A percentile compares a stretch with the other conserved stretches of the same genome.
Evolutionary conservation across 2,329 filamentous ascomycete species (phyloP).

Genomic region (Verruconis gallopava): DNA sequence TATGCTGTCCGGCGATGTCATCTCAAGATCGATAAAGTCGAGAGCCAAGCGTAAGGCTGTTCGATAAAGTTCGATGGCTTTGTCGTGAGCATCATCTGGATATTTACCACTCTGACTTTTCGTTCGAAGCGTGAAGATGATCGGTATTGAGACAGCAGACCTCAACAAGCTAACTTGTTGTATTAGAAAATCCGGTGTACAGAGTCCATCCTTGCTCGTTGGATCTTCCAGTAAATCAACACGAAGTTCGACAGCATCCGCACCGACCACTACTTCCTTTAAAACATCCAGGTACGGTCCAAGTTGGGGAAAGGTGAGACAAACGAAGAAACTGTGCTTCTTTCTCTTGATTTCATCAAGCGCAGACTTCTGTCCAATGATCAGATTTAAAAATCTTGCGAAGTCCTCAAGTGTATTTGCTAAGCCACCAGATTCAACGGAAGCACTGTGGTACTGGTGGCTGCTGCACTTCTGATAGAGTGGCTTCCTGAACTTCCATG

Average conservation of each 20-base stretch:
- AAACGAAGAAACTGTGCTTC: conserved; percentile 78
- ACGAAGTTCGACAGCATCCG: conserved; percentile 87
- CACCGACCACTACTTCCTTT: conserved; percentile 63
- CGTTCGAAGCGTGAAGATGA: conserved; percentile 88
- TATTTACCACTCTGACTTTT: conserved; percentile 77
- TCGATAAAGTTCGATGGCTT: conserved; percentile 61
- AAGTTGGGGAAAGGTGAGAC: conserved; percentile 70
- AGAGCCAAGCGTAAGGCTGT: conserved; percentile 71
- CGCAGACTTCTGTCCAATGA: conserved; percentile 47
- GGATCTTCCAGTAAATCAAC: conserved; percentile 77
- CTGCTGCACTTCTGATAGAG: conserved; percentile 94
- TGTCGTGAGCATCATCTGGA: conserved; percentile 60
- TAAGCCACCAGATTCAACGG: conserved; percentile 35
- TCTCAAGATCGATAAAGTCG: conserved; percentile 88
- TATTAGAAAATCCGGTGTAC: conserved; percentile 61
- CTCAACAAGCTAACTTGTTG: conserved; percentile 72
- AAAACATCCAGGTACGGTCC: conserved; percentile 50
- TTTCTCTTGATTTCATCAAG: conserved; percentile 49
- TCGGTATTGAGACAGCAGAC: conserved; percentile 56
- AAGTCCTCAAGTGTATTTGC: conserved; percentile 54
- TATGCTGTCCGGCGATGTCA: conserved; percentile 68
- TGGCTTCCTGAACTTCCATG: conserved; percentile 77
- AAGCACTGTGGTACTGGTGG: conserved; percentile 79
- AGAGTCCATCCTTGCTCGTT: conserved; percentile 41
- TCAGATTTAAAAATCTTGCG: conserved; percentile 54